A percentile compares a stretch with the other conserved stretches of the same genome.
Evolutionary conservation across 2,329 filamentous ascomycete species (phyloP).

Genomic region (Colletotrichum sp.): DNA sequence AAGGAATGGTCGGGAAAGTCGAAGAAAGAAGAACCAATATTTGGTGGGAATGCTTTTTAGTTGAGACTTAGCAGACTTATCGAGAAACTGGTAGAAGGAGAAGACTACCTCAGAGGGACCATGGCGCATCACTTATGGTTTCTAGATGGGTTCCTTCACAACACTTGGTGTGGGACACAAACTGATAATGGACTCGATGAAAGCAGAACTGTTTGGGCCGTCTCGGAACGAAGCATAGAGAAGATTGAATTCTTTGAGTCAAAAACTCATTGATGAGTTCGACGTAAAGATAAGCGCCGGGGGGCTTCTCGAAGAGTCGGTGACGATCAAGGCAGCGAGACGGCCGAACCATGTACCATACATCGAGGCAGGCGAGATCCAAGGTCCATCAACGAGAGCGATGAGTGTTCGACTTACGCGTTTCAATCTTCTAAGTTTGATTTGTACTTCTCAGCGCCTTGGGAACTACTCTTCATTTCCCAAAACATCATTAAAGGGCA

Average conservation of each 20-base stretch:
- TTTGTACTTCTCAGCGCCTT: background rate
- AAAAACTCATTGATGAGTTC: background rate
- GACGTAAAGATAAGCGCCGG: no score
- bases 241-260: background rate
- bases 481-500: background rate
- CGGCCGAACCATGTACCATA: accelerated
- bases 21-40: background rate
- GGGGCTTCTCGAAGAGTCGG: no score
- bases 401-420: accelerated
- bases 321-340: accelerated
- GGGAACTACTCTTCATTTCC: background rate
- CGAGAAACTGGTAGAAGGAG: background rate
- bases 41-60: accelerated
- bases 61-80: background rate
- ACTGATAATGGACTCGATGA: background rate
- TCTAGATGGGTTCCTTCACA: background rate
- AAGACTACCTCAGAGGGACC: background rate
- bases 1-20: accelerated
- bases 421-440: accelerated
- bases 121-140: background rate
- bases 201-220: accelerated
- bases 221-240: background rate
- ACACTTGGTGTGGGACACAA: background rate
- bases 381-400: background rate
- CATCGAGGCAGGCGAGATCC: background rate